Base-by-base conservation (phyloP, 1,139 yeast genomes). In the Candida mesenterica region DNA sequence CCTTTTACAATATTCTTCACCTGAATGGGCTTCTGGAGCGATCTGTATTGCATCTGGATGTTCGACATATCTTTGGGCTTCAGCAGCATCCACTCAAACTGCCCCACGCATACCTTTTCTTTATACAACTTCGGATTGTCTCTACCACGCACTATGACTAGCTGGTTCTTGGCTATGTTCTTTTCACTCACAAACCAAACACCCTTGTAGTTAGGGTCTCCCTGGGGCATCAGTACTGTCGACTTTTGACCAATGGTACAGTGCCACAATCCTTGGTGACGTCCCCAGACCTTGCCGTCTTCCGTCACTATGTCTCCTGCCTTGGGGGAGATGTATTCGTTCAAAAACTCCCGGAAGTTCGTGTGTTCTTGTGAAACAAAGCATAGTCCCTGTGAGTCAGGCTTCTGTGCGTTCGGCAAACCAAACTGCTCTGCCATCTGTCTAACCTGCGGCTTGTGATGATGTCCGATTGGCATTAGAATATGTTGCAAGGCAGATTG, bases 311-410 rank as follows among this genome's bases (percentile, higher is more conserved):
- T 78, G 43, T 85, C 73, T 0, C 97, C 97, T 1, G 89, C 88
- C 4, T 68, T 69, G 2, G 84, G 81, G 14, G 68, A 73, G 2
- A 92, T 70, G 51, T 84, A 92, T 43, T 90, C 94, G 40, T 73
- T 67, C 26, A 92, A 61, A 49, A 92, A 94, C 38, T 80, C 77
- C 28, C 83, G 71, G 59, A 94, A 90, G 40, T 81, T 75, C n/a
- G 76, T 80, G 38, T 78, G 72, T 30, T 73, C 72, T 49, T 86
- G 85, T 37, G 82, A 78, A 6, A 92, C 97, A 65, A 92, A 92
- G 55, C 99, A 92, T 9, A 92, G 68, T 0, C 99, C 99, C 54
- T 88, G 96, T 0, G 97, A 88, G 54, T 92, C 99, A 0, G 89
- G 94, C 50, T 90, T 90, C 13, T 64, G 57, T 1, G 92, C 88